These are phyloP conservation scores for Xylariaceae sp. DNA, from an alignment of 2,329 filamentous ascomycete genomes.

Conservation along the genomic window DNA sequence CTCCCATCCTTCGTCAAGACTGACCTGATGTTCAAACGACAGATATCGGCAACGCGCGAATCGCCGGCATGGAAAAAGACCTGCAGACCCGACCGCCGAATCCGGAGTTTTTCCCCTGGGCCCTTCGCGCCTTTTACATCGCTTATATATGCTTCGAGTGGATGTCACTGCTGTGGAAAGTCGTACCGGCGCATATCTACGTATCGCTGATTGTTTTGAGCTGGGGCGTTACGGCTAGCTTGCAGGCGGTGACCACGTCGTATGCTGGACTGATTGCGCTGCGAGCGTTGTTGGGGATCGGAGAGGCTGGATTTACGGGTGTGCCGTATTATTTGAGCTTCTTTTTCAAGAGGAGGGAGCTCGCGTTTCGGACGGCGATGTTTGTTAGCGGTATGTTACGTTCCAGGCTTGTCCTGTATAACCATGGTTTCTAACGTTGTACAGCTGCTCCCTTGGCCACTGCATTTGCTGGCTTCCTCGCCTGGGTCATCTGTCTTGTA, in stretches of 20 bases:
- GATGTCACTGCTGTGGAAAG: slow-evolving; percentile 59
- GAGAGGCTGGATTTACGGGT: slow-evolving; percentile 62
- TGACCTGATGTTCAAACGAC: background rate
- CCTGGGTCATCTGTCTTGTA: slow-evolving; percentile 71
- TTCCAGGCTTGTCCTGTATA: background rate
- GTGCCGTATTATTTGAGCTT: slow-evolving; percentile 62
- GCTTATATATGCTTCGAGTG: slow-evolving; percentile 62
- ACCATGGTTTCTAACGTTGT: slow-evolving; percentile 35
- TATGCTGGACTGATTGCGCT: slow-evolving; percentile 56
- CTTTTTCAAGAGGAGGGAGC: slow-evolving; percentile 63
- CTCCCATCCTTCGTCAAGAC: background rate
- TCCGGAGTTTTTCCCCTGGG: slow-evolving; percentile 54
- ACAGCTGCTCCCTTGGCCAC: slow-evolving; percentile 75
- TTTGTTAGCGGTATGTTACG: slow-evolving; percentile 65
- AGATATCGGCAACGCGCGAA: slow-evolving; percentile 61
- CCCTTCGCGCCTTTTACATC: slow-evolving; percentile 58
- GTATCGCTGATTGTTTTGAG: slow-evolving; percentile 58
- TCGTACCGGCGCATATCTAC: slow-evolving; percentile 58
- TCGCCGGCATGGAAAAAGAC: slow-evolving; percentile 61
- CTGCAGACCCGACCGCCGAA: slow-evolving; percentile 45
- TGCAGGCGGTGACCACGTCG: slow-evolving; percentile 63
- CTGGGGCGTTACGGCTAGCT: slow-evolving; percentile 75
- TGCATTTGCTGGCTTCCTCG: slow-evolving; percentile 74
- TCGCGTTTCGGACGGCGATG: slow-evolving; percentile 79
- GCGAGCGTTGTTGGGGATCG: slow-evolving; percentile 55